Conservation (phyloP, 1,284 basidiomycete genomes). For the Phlebopus sp. region DNA sequence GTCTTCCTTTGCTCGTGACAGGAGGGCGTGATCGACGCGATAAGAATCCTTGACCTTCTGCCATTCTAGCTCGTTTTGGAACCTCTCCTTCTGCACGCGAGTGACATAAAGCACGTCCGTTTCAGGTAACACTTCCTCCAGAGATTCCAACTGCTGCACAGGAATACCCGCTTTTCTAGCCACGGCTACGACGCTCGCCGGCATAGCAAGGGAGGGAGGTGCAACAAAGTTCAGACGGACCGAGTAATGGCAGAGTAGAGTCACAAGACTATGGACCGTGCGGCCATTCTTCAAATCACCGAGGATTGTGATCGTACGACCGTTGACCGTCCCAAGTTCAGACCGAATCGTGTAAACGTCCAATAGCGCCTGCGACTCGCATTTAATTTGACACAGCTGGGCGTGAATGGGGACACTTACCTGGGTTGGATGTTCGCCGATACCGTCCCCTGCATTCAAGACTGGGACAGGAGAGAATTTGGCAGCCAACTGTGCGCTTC, state of each 20-base stretch:
- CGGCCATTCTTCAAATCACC: slow-evolving; percentile 99
- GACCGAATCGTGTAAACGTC: slow-evolving; percentile 98
- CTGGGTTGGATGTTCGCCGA: slow-evolving; percentile 98
- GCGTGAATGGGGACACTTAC: slow-evolving; percentile 36
- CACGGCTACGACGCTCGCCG: slow-evolving; percentile 78
- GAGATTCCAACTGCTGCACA: slow-evolving; percentile 78
- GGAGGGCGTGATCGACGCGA: slow-evolving; percentile 89
- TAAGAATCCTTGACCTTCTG: slow-evolving; percentile 91
- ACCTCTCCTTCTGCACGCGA: slow-evolving; percentile 94
- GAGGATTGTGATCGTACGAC: slow-evolving; percentile 90
- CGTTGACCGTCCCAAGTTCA: slow-evolving; percentile 97
- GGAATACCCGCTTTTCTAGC: slow-evolving; percentile 81
- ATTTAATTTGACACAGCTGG: neutral
- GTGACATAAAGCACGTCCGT: slow-evolving; percentile 99
- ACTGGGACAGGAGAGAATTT: slow-evolving; percentile 95
- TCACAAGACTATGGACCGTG: slow-evolving; percentile 95
- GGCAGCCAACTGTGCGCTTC: slow-evolving; percentile 87
- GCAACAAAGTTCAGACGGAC: slow-evolving; percentile 97
- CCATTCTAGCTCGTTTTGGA: slow-evolving; percentile 82
- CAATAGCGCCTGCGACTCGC: slow-evolving; percentile 65
- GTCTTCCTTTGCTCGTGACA: slow-evolving; percentile 89
- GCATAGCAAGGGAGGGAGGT: slow-evolving; percentile 90
- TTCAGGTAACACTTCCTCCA: slow-evolving; percentile 87
- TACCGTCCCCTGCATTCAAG: slow-evolving; percentile 95
- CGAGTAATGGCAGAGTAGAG: slow-evolving; percentile 88